phyloP scores from a whole-genome alignment of 176 grass and related monocot genomes.

The Thinopyrum elongatum region DNA sequence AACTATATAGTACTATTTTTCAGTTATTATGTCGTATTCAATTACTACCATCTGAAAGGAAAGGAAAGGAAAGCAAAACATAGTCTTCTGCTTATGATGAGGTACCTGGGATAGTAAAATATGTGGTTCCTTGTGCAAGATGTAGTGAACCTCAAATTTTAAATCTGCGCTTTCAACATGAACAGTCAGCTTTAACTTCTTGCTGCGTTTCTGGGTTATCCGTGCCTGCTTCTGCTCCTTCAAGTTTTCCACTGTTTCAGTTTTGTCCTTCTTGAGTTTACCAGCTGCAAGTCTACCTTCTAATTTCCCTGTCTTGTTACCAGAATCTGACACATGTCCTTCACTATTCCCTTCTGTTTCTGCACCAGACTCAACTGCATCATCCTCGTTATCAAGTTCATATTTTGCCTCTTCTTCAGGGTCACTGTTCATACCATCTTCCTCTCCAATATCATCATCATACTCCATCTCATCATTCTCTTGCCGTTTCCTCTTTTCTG shows the following conservation, averaged over 20 bases:
- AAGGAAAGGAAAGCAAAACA: background rate
- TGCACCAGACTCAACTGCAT: constrained; percentile 41
- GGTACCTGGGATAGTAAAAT: constrained; percentile 91
- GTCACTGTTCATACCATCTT: constrained; percentile 39
- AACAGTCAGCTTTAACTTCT: constrained; percentile 57
- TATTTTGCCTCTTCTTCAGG: constrained; percentile 40
- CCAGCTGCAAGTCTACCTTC: constrained; percentile 2
- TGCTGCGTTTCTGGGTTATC: constrained; percentile 26
- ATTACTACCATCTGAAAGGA: background rate
- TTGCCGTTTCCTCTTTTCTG: constrained; percentile 57
- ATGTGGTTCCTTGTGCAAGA: constrained; percentile 59
- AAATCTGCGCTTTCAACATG: constrained; percentile 40
- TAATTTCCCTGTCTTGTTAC: constrained; percentile 15
- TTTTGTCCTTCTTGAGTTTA: constrained; percentile 25
- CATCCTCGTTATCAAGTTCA: constrained; percentile 41
- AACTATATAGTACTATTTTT: background rate
- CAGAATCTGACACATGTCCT: constrained; percentile 18
- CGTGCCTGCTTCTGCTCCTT: constrained; percentile 6
- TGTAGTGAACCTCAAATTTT: constrained; percentile 70
- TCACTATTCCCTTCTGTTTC: constrained; percentile 27
- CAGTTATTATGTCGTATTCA: background rate
- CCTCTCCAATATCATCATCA: constrained; percentile 55
- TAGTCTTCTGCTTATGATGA: background rate
- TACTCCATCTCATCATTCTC: constrained; percentile 87
- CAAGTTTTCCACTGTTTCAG: constrained; percentile 20